Evolutionary conservation across 2,329 filamentous ascomycete species (phyloP), one percentile per base, ranked within the genome.

Genomic region (Monosporascus sp.): DNA sequence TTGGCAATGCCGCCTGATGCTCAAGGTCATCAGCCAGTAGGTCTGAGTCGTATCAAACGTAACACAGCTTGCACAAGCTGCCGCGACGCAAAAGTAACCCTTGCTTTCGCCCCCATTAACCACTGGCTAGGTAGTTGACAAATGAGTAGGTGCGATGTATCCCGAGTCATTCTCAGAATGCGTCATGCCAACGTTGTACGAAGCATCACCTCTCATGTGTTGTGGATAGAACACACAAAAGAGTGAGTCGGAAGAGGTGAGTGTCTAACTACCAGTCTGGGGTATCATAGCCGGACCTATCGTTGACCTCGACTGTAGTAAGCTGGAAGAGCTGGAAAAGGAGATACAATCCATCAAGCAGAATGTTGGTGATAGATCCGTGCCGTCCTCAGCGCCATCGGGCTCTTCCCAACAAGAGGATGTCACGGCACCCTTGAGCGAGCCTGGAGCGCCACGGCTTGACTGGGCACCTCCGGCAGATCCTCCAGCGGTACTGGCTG

Each of bases 341-440:
- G 79, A 81, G 61, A 73, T 82, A n/a, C 74, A 71, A 56, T 77
- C 68, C 61, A 81, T 81, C 60, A 80, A 80, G 59, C 72, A 80
- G 57, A 76, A 73, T 45, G 79, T 82, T 42, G 68, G 64, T 53
- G 65, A 51, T 42, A 60, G 51, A 47, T 60, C 60, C 31, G 49
- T 22, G 6, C 22, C 42, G 14, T 24, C 46, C 48, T 55, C 57
- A 17, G 39, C 53, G 38, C 57, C 52, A 53, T 22, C 42, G 5
- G 50, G 49, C 42, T 49, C 57, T 48, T 51, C 56, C n/a, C 61
- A 56, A 41, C 65, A 69, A 15, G 66, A 62, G 63, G 47, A 46
- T 51, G 49, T 31, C 5, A 39, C 54, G 47, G 50, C 50, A 15
- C 52, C 58, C 25, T 56, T 60, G 9, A 61, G 58, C 36, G 60